These are phyloP conservation scores for Glycine tomentella DNA, from an alignment of 306 rosid genomes.

Conservation along the genomic window DNA sequence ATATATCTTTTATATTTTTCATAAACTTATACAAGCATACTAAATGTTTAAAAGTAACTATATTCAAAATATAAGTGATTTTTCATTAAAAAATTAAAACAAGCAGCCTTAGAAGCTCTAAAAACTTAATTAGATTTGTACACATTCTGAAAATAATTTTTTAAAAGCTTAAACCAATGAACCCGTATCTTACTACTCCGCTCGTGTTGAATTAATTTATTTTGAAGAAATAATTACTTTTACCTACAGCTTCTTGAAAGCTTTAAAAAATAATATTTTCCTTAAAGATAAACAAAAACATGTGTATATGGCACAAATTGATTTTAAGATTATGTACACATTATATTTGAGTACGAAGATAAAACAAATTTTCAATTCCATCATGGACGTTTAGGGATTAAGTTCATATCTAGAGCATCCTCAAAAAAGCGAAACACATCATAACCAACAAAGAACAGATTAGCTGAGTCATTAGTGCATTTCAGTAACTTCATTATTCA, in stretches of 20 bases:
- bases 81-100: no score
- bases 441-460: constrained; percentile 2
- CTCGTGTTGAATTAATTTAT: background rate
- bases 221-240: background rate
- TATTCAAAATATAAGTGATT: no score
- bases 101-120: background rate
- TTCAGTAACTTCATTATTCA: constrained; percentile 33
- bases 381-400: no score
- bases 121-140: background rate
- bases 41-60: no score
- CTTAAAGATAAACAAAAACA: background rate
- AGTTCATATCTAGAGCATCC: background rate
- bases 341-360: background rate
- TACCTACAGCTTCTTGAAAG: background rate
- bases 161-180: background rate
- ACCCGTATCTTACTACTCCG: background rate
- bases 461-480: background rate
- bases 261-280: background rate
- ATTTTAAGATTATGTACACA: background rate
- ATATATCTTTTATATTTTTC: no score
- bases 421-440: constrained; percentile 13
- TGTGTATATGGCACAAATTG: background rate
- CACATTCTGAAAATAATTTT: background rate
- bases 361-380: background rate
- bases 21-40: no score